Percentiles rank a stretch among this genome's conserved stretches.
These are phyloP conservation scores for Camellia oleifera DNA, from an alignment of 179 eudicot species.

Conservation along the genomic window DNA sequence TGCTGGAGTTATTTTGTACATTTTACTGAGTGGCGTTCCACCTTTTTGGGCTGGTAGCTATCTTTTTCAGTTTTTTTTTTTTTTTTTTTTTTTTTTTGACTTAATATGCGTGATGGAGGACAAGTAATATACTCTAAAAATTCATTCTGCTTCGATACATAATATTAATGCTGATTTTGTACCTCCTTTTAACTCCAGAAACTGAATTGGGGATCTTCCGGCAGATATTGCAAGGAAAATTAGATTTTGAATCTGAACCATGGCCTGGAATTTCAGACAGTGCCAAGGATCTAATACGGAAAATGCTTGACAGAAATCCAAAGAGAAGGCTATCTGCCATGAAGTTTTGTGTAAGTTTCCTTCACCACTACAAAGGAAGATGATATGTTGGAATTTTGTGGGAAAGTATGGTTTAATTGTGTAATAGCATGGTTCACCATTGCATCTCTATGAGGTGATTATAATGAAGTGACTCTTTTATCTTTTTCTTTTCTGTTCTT, in stretches of 20 bases:
- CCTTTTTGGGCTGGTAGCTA: conserved; percentile 71
- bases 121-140: too few relatives aligned
- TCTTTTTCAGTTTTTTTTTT: background rate
- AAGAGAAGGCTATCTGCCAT: conserved; percentile 60
- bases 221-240: conserved; percentile 70
- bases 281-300: conserved; percentile 64
- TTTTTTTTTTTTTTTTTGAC: too few relatives aligned
- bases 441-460: too few relatives aligned
- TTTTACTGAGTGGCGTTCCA: conserved; percentile 66
- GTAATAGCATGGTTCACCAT: too few relatives aligned
- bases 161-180: too few relatives aligned
- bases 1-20: conserved; percentile 67
- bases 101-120: too few relatives aligned
- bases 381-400: too few relatives aligned
- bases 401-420: too few relatives aligned
- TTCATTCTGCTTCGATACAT: too few relatives aligned
- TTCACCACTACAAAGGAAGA: too few relatives aligned
- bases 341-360: conserved; percentile 57
- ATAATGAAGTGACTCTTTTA: too few relatives aligned
- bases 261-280: conserved; percentile 69
- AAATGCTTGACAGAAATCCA: conserved; percentile 67
- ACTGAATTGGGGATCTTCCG: conserved; percentile 70
- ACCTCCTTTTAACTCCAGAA: conserved; percentile 25
- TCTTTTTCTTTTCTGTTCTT: too few relatives aligned
- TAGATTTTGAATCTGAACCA: conserved; percentile 68